Evolutionary conservation across 1,284 basidiomycete species (phyloP).

Genomic region (Trametes versicolor): DNA sequence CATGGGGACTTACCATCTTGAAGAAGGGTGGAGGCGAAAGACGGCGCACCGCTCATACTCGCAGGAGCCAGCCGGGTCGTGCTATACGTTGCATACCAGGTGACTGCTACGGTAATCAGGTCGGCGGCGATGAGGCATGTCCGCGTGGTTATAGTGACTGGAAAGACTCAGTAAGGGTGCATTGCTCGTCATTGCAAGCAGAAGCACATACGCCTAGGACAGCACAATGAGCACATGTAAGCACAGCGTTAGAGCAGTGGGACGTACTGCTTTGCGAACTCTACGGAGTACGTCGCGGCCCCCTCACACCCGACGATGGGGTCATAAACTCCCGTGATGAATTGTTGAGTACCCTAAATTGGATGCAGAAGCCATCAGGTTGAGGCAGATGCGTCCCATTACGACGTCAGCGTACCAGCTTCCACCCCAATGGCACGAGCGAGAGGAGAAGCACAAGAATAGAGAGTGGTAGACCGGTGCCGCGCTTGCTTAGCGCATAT

Average conservation of each 20-base stretch:
- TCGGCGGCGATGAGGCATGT: constrained; percentile 1
- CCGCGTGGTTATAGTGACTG: background rate
- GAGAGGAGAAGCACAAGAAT: background rate
- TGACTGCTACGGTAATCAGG: background rate
- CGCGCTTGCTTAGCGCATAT: background rate
- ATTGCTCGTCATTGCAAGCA: too few species aligned
- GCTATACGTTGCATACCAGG: background rate
- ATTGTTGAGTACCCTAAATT: background rate
- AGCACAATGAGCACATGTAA: background rate
- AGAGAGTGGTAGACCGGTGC: background rate
- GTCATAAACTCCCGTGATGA: background rate
- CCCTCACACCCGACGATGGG: background rate
- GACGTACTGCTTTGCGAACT: background rate
- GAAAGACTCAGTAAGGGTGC: background rate
- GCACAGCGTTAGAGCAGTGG: background rate
- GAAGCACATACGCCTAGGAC: background rate
- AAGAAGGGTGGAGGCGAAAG: background rate
- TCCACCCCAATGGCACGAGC: background rate
- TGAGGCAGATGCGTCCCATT: too few species aligned
- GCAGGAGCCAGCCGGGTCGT: background rate
- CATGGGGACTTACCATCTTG: background rate
- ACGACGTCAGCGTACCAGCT: background rate
- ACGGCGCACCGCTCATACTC: background rate
- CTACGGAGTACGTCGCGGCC: background rate
- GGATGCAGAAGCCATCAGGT: background rate